Evolutionary conservation across 2,329 filamentous ascomycete species (phyloP), one percentile per base, ranked within the genome.

Genomic region (Venturiaceae sp.): DNA sequence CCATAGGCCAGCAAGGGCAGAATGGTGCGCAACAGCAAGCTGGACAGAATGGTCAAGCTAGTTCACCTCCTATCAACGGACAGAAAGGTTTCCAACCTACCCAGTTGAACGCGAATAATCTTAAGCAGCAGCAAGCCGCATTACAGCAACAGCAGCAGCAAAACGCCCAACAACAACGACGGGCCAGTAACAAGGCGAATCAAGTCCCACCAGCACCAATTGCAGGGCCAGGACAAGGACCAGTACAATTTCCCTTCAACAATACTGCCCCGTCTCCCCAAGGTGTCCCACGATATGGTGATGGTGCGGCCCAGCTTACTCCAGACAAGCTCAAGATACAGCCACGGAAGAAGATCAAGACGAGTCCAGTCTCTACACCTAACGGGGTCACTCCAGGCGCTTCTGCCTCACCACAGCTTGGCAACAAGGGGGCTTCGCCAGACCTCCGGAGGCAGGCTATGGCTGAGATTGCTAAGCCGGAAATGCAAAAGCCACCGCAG

Each of bases 281-380:
- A 21, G 59, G 59, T 3, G 59, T 60, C 9, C 59, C 59, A 14
- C 21, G 36, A 26, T 60, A 60, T 37, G 53, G 13, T 7, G 30
- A 28, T 26, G 53, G 21, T 9, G 30, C 36, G 26, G 9, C 19
- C 16, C 28, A 50, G 5, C 44, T 50, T 14, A 37, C 41, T 8
- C 19, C 33, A 19, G 19, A 58, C 32, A 36, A 60, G 19, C 57
- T 60, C 16, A 60, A 60, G 26, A 57, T 60, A 23, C 58, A 59
- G 33, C 37, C 44, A 13, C 44, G 44, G 44, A 60, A 60, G 53
- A 55, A 58, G 39, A 36, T 53, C 28, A 58, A 58, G 58, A 19
- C 33, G n/a, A 53, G 23, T 59, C 26, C 34, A 28, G 37, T 26
- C 7, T 19, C 54, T 30, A 26, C 37, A 1, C 54, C 59, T 54